A percentile compares a stretch with the other conserved stretches of the same genome.
phyloP scores from a whole-genome alignment of 495 filamentous ascomycete species.

The Hyaloscypha variabilis region DNA sequence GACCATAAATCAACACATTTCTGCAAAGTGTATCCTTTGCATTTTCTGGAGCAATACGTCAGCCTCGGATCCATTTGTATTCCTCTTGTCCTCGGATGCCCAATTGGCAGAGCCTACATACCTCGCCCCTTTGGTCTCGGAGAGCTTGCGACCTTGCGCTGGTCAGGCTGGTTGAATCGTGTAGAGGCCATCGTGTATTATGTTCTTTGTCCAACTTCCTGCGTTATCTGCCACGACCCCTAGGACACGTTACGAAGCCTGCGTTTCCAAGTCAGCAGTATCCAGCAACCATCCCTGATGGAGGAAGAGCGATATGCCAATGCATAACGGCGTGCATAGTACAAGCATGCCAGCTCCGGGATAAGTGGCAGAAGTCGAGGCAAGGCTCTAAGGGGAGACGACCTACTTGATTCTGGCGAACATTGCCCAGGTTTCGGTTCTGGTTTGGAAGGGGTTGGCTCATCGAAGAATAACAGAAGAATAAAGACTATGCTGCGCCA shows the following conservation, averaged over 20 bases:
- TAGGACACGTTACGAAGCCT: constrained; percentile 30
- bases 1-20: constrained; percentile 92
- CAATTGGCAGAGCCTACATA: constrained; percentile 36
- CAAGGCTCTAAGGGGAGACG: constrained; percentile 13
- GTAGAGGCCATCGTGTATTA: constrained; percentile 30
- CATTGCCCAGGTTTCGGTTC: constrained; percentile 39
- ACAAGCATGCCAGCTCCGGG: background rate
- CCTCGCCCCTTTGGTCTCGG: constrained; percentile 67
- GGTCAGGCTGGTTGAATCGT: constrained; percentile 29
- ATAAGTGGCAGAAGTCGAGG: background rate
- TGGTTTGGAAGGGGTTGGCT: constrained; percentile 7
- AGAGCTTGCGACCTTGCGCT: constrained; percentile 47
- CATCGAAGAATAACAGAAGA: constrained; percentile 21
- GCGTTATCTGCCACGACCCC: constrained; percentile 30
- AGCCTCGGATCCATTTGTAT: constrained; percentile 2
- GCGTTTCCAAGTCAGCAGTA: constrained; percentile 12
- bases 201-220: constrained; percentile 14
- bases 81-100: background rate
- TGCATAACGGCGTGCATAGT: background rate
- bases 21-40: constrained; percentile 88
- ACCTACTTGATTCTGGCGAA: constrained; percentile 40
- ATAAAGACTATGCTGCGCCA: background rate
- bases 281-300: background rate
- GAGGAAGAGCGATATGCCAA: background rate
- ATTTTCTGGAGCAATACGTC: constrained; percentile 48